These are phyloP conservation scores for Nymphaea colorata DNA, from an alignment of 164 flowering plant genomes.

Conservation along the genomic window DNA sequence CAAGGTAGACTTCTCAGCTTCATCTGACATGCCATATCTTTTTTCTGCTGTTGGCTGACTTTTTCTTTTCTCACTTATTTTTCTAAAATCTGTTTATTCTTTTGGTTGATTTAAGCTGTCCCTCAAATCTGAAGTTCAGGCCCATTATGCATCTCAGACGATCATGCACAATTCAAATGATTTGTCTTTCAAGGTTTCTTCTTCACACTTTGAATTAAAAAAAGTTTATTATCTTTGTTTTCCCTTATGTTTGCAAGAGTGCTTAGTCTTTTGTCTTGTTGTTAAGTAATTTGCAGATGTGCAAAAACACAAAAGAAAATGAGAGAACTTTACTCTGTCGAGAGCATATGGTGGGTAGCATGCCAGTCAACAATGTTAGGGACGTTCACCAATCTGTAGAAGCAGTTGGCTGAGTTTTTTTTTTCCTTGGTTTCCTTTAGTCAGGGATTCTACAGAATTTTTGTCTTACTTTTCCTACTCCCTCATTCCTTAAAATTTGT, in stretches of 20 bases:
- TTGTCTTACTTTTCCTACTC: no score
- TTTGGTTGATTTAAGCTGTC: constrained; percentile 39
- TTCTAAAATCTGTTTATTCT: neutral
- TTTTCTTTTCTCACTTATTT: neutral
- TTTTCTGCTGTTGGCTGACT: neutral
- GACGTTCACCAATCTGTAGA: neutral
- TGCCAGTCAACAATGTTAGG: neutral
- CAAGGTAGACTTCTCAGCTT: constrained; percentile 32
- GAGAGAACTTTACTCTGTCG: neutral
- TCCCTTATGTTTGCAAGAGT: neutral
- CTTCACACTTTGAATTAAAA: neutral
- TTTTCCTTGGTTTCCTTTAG: neutral
- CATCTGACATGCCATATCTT: neutral
- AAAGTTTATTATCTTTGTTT: neutral
- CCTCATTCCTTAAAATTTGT: no score
- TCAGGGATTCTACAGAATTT: neutral
- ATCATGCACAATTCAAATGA: constrained; percentile 17
- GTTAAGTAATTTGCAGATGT: neutral
- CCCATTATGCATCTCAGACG: constrained; percentile 24
- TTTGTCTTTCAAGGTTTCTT: constrained; percentile 29
- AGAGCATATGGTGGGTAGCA: neutral
- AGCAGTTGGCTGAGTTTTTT: neutral
- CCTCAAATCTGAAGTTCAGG: constrained; percentile 43
- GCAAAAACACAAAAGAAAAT: neutral
- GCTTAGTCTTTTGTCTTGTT: neutral